Evolutionary conservation across 129 eudicot genomes (phyloP), one percentile per base, ranked within the genome.

Genomic region (Pseudognaphalium luteoalbum): DNA sequence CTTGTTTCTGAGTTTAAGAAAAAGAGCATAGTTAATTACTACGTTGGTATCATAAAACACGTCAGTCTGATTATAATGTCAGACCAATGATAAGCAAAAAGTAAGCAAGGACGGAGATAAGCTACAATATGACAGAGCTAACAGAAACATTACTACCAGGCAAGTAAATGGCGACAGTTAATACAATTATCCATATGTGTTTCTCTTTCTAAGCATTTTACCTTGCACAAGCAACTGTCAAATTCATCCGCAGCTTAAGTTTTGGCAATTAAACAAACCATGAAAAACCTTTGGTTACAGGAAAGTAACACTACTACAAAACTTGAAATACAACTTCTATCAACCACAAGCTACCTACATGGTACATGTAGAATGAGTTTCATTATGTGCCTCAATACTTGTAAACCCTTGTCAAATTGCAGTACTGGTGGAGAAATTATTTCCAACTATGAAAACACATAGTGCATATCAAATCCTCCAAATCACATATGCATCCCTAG

Each of bases 1-100:
- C 91, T 84, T 89, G 96, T 81, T 91, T 94, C 97, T 91, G 99
- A 64, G 74, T 78, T 69, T 28, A 19, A 78, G 3, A 41, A 62
- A 52, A n/a, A 61, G 64, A 35, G 35, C 21, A 50, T 9, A 33
- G 73, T 67, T 65, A 41, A 42, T n/a, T 54, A 54, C 59, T 16
- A 60, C 50, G 39, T 33, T 75, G 21, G 33, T 75, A 73, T 30
- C 61, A 73, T 42, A 41, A 52, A n/a, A 16, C 54, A 39, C 76
- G 25, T 21, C 14, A 30, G 66, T 63, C 56, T 6, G 22, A 72
- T 14, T 50, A 22, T 35, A 5, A 52, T 56, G 33, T 22, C 59
- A 25, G 65, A 79, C 66, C 42, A 70, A 22, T 44, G 51, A 35
- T 34, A 58, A 25, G 60, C 16, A 60, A 44, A 57, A 41, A 57